Base-by-base conservation (phyloP, 2,329 filamentous ascomycete species). In the Elsinoe necatrix region DNA sequence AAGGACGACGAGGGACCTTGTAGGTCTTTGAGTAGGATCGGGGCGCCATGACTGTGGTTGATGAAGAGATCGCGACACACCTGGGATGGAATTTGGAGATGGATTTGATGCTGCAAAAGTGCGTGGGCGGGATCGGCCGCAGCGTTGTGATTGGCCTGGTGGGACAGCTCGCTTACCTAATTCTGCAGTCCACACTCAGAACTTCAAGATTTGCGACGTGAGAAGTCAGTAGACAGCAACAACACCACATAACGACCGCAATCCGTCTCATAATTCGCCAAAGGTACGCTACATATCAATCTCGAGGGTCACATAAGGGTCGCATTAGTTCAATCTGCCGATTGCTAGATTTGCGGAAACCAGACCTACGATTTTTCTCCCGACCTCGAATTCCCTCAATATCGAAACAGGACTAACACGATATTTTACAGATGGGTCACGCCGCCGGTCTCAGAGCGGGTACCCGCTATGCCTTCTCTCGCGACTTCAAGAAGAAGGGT, bases 11-110 rank as follows among this genome's bases (percentile, higher is more conserved):
- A 73, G 92, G 91, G 82, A 95, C 90, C 87, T 95, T 95, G 77
- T 95, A 95, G 83, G 93, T 98, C 89, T 98, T 98, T 76, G 87
- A 95, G 82, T 96, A 95, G 71, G 86, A 87, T 75, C 85, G 73
- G 66, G 70, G 71, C 62, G 71, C 72, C 73, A 75, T 76, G 65
- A 63, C 72, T 64, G 68, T 61, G 51, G 61, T 68, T 61, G 63
- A 67, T 62, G 67, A 29, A 64, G 50, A 35, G 31, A 41, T n/a
- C 8, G 34, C 35, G 34, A 25, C 34, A 41, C 41, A 20, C 29
- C 21, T 42, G 41, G 11, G 42, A 56, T 45, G 25, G 23, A 37
- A 47, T 20, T 48, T 52, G 48, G 16, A n/a, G 48, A 52, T 52
- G 31, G 48, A 52, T 52, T 56, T 56, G 54, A 34, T 14, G 41